phyloP scores from a whole-genome alignment of 169 alveolate species.

The Cystoisospora suis region DNA sequence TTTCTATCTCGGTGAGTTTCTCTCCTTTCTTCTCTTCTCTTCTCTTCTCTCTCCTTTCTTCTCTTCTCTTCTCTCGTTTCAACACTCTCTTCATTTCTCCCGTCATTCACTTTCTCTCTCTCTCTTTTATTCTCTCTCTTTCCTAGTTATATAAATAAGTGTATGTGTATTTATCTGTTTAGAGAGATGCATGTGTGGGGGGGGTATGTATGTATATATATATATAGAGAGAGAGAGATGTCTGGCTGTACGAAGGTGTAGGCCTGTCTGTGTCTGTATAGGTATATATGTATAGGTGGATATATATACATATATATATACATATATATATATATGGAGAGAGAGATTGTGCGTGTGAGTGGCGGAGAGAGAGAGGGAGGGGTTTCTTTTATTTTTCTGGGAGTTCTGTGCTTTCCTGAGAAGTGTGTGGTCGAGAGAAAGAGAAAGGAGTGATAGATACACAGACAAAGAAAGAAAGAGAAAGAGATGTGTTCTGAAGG shows the following conservation, averaged over 20 bases:
- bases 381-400: no score
- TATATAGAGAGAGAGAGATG: background rate
- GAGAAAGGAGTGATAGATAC: no score
- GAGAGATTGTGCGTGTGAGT: no score
- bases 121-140: background rate
- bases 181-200: background rate
- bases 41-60: background rate
- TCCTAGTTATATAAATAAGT: background rate
- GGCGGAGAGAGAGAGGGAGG: no score
- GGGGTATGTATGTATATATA: background rate
- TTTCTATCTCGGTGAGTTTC: conserved; percentile 19
- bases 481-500: no score
- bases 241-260: background rate
- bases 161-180: background rate
- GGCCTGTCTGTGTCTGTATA: background rate
- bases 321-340: no score
- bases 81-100: background rate
- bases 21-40: no score
- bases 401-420: no score
- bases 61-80: background rate
- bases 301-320: no score
- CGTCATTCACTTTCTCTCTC: no score
- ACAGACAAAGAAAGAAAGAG: no score
- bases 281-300: background rate
- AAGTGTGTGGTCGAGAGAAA: no score